Conservation (phyloP, 2,329 filamentous ascomycete species). For the Orbilia oligospora region DNA sequence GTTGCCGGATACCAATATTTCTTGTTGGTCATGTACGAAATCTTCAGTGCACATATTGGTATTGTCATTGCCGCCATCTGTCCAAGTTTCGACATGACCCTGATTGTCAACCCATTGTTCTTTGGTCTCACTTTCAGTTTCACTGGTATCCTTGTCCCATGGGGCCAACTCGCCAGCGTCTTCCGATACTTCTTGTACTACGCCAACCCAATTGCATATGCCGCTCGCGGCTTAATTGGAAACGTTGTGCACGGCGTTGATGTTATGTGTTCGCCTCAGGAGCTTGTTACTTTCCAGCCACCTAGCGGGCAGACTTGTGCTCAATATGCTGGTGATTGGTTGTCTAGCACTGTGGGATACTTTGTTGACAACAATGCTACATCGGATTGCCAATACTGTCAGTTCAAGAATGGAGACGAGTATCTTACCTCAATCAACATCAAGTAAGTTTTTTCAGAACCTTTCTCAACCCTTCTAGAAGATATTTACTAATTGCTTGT, state of each 20-base stretch:
- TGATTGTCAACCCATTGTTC: constrained; percentile 77
- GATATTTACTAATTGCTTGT: constrained; percentile 5
- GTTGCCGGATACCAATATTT: constrained; percentile 82
- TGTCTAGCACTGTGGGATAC: constrained; percentile 72
- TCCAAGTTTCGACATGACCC: constrained; percentile 71
- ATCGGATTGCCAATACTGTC: constrained; percentile 78
- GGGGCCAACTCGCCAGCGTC: constrained; percentile 76
- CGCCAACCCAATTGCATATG: constrained; percentile 78
- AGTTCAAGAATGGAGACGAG: constrained; percentile 76
- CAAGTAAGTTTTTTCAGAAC: constrained; percentile 61
- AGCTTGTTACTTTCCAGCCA: constrained; percentile 77
- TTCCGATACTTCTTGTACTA: constrained; percentile 78
- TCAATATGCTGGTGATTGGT: constrained; percentile 76
- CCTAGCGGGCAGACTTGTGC: constrained; percentile 77
- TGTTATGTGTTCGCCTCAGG: constrained; percentile 72
- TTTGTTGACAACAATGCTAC: constrained; percentile 75
- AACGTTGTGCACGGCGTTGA: constrained; percentile 72
- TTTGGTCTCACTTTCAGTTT: constrained; percentile 83
- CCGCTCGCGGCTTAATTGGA: constrained; percentile 79
- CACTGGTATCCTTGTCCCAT: constrained; percentile 82
- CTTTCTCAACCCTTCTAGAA: background rate
- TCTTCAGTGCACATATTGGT: constrained; percentile 74
- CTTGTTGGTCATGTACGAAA: constrained; percentile 79
- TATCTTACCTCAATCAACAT: constrained; percentile 75
- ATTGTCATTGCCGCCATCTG: constrained; percentile 87